These are phyloP conservation scores for Pyricularia sp. DNA, from an alignment of 2,329 filamentous ascomycete species.

Conservation along the genomic window DNA sequence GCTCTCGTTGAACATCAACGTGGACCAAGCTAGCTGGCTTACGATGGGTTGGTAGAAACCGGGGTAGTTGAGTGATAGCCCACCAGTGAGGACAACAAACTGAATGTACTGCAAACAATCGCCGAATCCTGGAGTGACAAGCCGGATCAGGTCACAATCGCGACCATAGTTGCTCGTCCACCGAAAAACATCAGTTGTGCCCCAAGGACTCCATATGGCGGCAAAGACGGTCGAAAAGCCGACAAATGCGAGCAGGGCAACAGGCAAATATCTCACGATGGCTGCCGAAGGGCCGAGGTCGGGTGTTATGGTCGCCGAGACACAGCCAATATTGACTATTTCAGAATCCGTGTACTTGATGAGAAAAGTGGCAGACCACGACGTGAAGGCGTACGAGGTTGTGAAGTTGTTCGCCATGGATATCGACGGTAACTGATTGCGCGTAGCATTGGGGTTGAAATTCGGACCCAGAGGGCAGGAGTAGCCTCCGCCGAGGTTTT, in stretches of 20 bases:
- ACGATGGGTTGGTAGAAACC: slow-evolving; percentile 90
- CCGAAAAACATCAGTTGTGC: slow-evolving; percentile 77
- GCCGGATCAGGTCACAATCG: slow-evolving; percentile 79
- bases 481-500: slow-evolving; percentile 42
- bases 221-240: slow-evolving; percentile 77
- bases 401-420: slow-evolving; percentile 64
- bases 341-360: slow-evolving; percentile 64
- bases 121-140: slow-evolving; percentile 92
- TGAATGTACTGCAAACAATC: slow-evolving; percentile 97
- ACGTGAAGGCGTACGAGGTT: slow-evolving; percentile 80
- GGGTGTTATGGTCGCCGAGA: slow-evolving; percentile 76
- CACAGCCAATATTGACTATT: slow-evolving; percentile 62
- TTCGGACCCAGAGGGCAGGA: slow-evolving; percentile 68
- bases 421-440: slow-evolving; percentile 57
- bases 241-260: slow-evolving; percentile 69
- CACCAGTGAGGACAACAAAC: slow-evolving; percentile 81
- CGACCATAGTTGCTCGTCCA: slow-evolving; percentile 98
- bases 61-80: slow-evolving; percentile 78
- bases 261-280: slow-evolving; percentile 66
- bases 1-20: slow-evolving; percentile 87
- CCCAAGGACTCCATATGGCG: slow-evolving; percentile 88
- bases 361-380: slow-evolving; percentile 63
- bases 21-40: slow-evolving; percentile 81
- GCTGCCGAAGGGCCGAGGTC: slow-evolving; percentile 64
- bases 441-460: slow-evolving; percentile 40